Conservation (phyloP, 306 rosid genomes). For the Carpinus viminea region DNA sequence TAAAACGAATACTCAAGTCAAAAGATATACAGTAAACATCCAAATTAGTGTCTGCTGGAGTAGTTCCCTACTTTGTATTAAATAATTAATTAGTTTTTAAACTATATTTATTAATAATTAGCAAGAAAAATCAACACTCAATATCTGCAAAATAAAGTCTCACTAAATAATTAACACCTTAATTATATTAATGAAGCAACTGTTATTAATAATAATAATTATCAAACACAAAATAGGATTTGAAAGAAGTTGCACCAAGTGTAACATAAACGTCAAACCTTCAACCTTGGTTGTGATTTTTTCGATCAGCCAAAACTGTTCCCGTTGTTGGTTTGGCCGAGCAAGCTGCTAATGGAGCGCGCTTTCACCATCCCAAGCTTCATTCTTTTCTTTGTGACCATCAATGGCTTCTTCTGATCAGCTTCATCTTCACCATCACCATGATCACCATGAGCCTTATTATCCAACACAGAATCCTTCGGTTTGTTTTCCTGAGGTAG, state of each 20-base stretch:
- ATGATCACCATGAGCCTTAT: background rate
- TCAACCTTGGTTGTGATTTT: background rate
- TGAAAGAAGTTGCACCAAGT: conserved; percentile 31
- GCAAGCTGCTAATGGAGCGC: conserved; percentile 61
- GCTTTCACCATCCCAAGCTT: conserved; percentile 62
- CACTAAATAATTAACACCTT: background rate
- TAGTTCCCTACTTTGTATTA: conserved; percentile 5
- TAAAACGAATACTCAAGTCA: conserved; percentile 22
- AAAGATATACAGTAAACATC: conserved; percentile 24
- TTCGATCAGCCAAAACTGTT: conserved; percentile 5
- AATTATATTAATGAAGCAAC: background rate
- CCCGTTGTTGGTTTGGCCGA: conserved; percentile 41
- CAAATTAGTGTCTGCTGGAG: conserved; percentile 9
- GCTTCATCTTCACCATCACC: background rate
- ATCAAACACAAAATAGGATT: background rate
- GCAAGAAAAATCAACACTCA: background rate
- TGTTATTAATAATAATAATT: background rate
- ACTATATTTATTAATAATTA: background rate
- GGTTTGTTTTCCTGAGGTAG: conserved; percentile 15
- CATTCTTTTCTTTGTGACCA: conserved; percentile 33
- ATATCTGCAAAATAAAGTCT: background rate
- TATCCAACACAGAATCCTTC: background rate
- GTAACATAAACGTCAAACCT: conserved; percentile 16
- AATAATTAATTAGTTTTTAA: conserved; percentile 6
- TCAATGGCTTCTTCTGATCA: conserved; percentile 25